Percentiles rank a stretch among this genome's conserved stretches.
Conservation (phyloP, 768 basidiomycete species). For the Lactarius tabidus region DNA sequence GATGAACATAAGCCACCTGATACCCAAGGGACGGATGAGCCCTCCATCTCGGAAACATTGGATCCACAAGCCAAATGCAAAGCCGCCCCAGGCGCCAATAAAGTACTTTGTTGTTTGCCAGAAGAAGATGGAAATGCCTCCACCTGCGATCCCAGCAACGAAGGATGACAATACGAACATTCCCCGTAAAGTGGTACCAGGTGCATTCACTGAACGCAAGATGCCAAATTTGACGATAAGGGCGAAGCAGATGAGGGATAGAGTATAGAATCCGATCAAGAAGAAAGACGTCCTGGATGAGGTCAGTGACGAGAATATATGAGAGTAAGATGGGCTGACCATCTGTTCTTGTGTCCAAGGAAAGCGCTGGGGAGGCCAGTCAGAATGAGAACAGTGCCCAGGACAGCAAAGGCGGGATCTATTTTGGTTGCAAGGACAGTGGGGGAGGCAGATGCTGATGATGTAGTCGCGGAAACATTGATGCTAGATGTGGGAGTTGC, state of each 20-base stretch:
- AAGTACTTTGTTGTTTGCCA: slow-evolving; percentile 87
- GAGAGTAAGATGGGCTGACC: slow-evolving; percentile 45
- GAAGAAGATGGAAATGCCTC: slow-evolving; percentile 86
- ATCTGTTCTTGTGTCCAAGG: slow-evolving; percentile 94
- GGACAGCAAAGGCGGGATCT: slow-evolving; percentile 85
- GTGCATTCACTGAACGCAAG: slow-evolving; percentile 76
- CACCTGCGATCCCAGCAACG: slow-evolving; percentile 80
- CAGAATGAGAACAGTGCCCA: slow-evolving; percentile 83
- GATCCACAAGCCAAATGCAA: slow-evolving; percentile 82
- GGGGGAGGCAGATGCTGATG: slow-evolving; percentile 38
- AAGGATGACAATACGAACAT: slow-evolving; percentile 83
- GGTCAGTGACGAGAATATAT: slow-evolving; percentile 24
- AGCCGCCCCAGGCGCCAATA: slow-evolving; percentile 81
- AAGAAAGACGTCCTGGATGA: slow-evolving; percentile 82
- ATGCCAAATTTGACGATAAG: slow-evolving; percentile 89
- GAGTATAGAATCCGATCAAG: slow-evolving; percentile 85
- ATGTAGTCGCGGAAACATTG: slow-evolving; percentile 22
- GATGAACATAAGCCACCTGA: slow-evolving; percentile 88
- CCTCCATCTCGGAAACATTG: slow-evolving; percentile 83
- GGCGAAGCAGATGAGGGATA: slow-evolving; percentile 80
- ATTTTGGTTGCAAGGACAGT: slow-evolving; percentile 56
- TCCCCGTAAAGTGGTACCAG: slow-evolving; percentile 72
- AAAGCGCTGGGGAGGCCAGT: slow-evolving; percentile 88
- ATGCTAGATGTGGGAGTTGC: slow-evolving; percentile 43
- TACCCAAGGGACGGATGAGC: slow-evolving; percentile 68